Base-by-base conservation (phyloP, 148 eudicot genomes). In the Selenicereus undatus region DNA sequence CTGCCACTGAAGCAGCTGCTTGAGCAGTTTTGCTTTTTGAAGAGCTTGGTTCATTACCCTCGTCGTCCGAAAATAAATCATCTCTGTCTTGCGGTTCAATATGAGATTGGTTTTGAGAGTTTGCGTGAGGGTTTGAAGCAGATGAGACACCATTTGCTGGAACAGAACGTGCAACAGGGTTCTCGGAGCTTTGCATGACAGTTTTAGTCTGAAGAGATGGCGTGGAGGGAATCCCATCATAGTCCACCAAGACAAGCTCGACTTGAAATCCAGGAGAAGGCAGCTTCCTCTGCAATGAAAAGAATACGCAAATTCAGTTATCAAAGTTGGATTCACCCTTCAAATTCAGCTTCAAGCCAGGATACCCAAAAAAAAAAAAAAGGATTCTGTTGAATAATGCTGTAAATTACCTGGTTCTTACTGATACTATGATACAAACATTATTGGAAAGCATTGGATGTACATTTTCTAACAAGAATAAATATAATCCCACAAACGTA, bases 181-280 rank as follows among this genome's bases (percentile, higher is more conserved):
- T 86, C 83, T 73, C 87, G 1, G 91, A 71, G 84, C 80, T 85
- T 29, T 83, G 85, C 65, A 82, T 35, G 75, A 83, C 56, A 62
- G 86, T 66, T 79, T 76, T 93, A 12, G 90, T 64, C 48, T 81
- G 86, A 51, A 92, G 84, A 45, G 93, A 85, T 30, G 76, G 83
- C 35, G 92, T 27, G 27, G 91, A 77, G 71, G 83, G 84, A 43
- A 82, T 75, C 51, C 84, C 85, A 66, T 90, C 91, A 80, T 89
- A 90, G 85, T 94, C 99, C 78, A 89, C 97, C 58, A 97, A 91
- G 80, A 97, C 98, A 75, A 97, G 89, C 88, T 97, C 99, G 62
- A 97, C 92, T 84, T 94, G 98, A 80, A 97, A 97, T 70, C 99
- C 99, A 11, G 99, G 97, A 36, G 99, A 97, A 70, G 98, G 97